Percentiles rank a stretch among this genome's conserved stretches.
Conservation (phyloP, 2,329 filamentous ascomycete species). For the Penicillium polonicum region DNA sequence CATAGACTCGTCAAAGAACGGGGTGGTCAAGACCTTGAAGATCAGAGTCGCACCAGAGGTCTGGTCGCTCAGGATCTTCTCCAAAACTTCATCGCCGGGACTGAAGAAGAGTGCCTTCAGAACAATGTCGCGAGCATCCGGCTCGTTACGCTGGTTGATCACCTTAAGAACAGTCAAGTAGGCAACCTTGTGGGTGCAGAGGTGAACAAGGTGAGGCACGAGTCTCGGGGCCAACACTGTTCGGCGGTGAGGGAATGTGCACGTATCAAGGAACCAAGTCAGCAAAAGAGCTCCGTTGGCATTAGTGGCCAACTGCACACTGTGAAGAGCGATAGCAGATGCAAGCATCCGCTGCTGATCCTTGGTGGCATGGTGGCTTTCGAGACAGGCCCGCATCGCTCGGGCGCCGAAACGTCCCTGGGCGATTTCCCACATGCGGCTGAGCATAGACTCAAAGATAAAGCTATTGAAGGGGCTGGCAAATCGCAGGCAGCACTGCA, state of each 20-base stretch:
- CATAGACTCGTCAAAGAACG: constrained; percentile 92
- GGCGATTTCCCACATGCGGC: constrained; percentile 86
- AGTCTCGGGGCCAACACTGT: constrained; percentile 89
- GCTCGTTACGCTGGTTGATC: constrained; percentile 94
- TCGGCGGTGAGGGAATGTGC: constrained; percentile 87
- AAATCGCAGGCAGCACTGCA: constrained; percentile 94
- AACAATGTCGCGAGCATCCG: constrained; percentile 86
- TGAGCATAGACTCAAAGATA: constrained; percentile 97
- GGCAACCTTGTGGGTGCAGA: constrained; percentile 98
- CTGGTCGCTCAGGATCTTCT: constrained; percentile 87
- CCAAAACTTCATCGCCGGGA: constrained; percentile 77
- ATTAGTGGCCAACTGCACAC: constrained; percentile 93
- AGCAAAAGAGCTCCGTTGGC: constrained; percentile 90
- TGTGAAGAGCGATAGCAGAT: constrained; percentile 91
- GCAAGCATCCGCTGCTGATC: constrained; percentile 95
- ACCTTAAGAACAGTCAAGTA: constrained; percentile 97
- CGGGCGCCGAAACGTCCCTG: constrained; percentile 93
- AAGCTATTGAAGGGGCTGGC: constrained; percentile 87
- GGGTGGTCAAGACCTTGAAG: constrained; percentile 97
- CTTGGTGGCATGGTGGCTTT: constrained; percentile 92
- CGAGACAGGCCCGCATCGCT: constrained; percentile 93
- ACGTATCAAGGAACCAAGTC: constrained; percentile 98
- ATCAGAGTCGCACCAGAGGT: constrained; percentile 92
- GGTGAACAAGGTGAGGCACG: constrained; percentile 86
- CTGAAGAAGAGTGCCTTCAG: constrained; percentile 91